These are phyloP conservation scores for Suhomyces sp. DNA, from an alignment of 805 yeast genomes.

Conservation along the genomic window DNA sequence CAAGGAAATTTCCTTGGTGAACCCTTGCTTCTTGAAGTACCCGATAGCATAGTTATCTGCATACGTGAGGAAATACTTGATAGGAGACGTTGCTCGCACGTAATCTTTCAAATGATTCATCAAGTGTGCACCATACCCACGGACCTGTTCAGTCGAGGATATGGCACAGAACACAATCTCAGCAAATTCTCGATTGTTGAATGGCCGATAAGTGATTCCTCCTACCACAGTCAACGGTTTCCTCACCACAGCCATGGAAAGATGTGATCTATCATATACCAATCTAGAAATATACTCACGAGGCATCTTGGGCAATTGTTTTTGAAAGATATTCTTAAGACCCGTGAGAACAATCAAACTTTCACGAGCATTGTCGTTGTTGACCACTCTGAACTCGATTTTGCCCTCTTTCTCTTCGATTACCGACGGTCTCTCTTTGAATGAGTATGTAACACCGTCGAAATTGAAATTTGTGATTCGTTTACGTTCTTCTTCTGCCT, in stretches of 20 bases:
- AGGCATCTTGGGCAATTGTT: conserved; percentile 98
- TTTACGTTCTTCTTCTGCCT: conserved; percentile 42
- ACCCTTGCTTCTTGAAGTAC: conserved; percentile 96
- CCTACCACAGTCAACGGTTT: conserved; percentile 96
- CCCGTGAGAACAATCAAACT: conserved; percentile 92
- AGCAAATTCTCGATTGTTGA: conserved; percentile 86
- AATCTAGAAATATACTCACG: conserved; percentile 91
- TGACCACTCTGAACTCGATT: conserved; percentile 94
- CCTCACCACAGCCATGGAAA: conserved; percentile 93
- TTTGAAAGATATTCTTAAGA: conserved; percentile 91
- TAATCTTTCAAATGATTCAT: conserved; percentile 98
- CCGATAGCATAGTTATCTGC: conserved; percentile 99
- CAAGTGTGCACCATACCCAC: conserved; percentile 98
- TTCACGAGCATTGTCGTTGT: conserved; percentile 87
- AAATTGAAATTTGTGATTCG: conserved; percentile 53
- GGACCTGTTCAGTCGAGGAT: conserved; percentile 93
- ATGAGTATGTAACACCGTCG: conserved; percentile 79
- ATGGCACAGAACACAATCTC: conserved; percentile 99
- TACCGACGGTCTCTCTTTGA: conserved; percentile 91
- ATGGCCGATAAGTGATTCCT: conserved; percentile 95
- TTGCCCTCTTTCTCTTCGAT: conserved; percentile 90
- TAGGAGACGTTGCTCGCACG: conserved; percentile 82
- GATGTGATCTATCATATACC: conserved; percentile 90
- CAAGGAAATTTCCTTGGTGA: conserved; percentile 88
- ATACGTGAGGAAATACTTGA: conserved; percentile 85